These are phyloP conservation scores for Diaporthe sp. DNA, from an alignment of 2,329 filamentous ascomycete genomes.

Conservation along the genomic window DNA sequence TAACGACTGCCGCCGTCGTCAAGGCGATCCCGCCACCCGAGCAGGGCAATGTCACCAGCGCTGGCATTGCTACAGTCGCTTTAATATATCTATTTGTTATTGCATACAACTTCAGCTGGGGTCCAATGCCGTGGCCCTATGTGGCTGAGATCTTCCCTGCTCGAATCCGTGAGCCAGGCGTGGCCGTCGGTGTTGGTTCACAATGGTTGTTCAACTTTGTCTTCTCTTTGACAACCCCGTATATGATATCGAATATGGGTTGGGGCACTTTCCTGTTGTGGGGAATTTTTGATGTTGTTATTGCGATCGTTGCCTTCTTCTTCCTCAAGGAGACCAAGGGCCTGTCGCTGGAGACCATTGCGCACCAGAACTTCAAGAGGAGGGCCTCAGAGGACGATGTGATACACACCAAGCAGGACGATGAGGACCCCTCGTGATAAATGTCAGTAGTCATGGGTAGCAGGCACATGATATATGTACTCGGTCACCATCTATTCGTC, in stretches of 20 bases:
- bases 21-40: constrained; percentile 54
- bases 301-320: constrained; percentile 60
- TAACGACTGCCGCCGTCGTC: constrained; percentile 59
- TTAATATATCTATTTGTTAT: constrained; percentile 70
- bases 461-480: not conserved
- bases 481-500: not conserved
- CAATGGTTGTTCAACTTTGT: constrained; percentile 67
- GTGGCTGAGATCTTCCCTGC: constrained; percentile 63
- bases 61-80: constrained; percentile 64
- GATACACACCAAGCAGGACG: constrained; percentile 37
- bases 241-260: constrained; percentile 62
- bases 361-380: constrained; percentile 47
- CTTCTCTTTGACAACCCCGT: constrained; percentile 62
- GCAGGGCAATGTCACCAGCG: constrained; percentile 51
- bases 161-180: constrained; percentile 62
- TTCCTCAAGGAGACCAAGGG: constrained; percentile 79
- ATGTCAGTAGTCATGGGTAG: too few relatives aligned
- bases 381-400: constrained; percentile 38
- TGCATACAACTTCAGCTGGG: constrained; percentile 65
- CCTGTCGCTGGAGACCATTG: constrained; percentile 73
- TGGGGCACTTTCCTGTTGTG: constrained; percentile 64
- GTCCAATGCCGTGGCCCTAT: constrained; percentile 65
- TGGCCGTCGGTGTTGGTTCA: constrained; percentile 59
- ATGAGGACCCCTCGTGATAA: not conserved
- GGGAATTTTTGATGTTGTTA: constrained; percentile 59